Conservation (phyloP, 2,329 filamentous ascomycete species). For the Aspergillus piperis region DNA sequence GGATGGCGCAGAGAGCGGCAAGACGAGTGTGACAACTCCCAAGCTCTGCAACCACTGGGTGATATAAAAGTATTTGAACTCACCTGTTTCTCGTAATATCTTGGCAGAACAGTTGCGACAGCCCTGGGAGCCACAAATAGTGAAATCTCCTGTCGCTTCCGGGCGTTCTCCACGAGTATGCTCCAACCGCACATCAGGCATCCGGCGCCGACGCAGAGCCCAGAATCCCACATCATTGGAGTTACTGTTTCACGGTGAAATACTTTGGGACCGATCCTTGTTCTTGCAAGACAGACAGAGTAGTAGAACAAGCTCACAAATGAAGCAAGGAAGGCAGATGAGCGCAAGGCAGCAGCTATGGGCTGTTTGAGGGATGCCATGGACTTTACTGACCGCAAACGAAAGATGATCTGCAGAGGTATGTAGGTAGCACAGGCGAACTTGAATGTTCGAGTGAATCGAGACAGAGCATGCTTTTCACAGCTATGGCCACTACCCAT, state of each 20-base stretch:
- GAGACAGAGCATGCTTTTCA: slow-evolving; percentile 69
- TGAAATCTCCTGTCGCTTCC: slow-evolving; percentile 71
- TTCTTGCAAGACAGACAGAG: slow-evolving; percentile 75
- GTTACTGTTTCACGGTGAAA: slow-evolving; percentile 58
- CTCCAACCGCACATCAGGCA: slow-evolving; percentile 81
- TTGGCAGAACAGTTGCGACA: slow-evolving; percentile 70
- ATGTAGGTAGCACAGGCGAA: slow-evolving; percentile 77
- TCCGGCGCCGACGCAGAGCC: slow-evolving; percentile 68
- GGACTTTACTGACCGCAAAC: slow-evolving; percentile 54
- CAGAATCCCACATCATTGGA: slow-evolving; percentile 59
- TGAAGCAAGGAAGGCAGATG: slow-evolving; percentile 73
- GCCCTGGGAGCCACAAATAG: slow-evolving; percentile 81
- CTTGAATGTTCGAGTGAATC: slow-evolving; percentile 69
- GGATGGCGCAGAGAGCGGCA: slow-evolving; percentile 10
- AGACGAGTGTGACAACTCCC: slow-evolving; percentile 25
- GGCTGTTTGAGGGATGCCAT: slow-evolving; percentile 51
- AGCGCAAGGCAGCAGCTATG: slow-evolving; percentile 63
- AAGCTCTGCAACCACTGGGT: slow-evolving; percentile 13
- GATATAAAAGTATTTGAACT: slow-evolving; percentile 13
- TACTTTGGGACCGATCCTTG: slow-evolving; percentile 69
- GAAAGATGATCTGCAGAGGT: slow-evolving; percentile 69
- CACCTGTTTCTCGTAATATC: slow-evolving; percentile 62
- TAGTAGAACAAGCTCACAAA: slow-evolving; percentile 85
- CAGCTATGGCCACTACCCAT: slow-evolving; percentile 71
- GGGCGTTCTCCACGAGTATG: slow-evolving; percentile 68